These are phyloP conservation scores for Amyloporia xantha DNA, from an alignment of 768 basidiomycete genomes.

Conservation along the genomic window DNA sequence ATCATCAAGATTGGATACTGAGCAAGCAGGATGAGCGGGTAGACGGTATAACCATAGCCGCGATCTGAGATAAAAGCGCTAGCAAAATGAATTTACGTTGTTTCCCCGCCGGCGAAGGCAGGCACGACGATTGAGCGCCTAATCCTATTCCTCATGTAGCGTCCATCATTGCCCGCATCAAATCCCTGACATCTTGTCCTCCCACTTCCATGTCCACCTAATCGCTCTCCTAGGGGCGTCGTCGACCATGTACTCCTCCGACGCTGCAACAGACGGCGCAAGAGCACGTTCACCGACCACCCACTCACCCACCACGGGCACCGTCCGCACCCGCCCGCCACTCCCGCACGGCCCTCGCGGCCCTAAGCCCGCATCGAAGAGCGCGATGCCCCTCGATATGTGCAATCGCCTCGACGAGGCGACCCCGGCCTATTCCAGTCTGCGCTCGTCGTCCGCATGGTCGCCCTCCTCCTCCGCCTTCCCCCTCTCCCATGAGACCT, in stretches of 20 bases:
- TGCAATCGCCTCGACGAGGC: conserved; percentile 13
- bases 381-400: conserved; percentile 14
- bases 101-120: too few relatives aligned
- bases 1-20: too few relatives aligned
- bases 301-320: conserved; percentile 7
- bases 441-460: conserved; percentile 6
- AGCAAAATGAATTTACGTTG: background rate
- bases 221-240: background rate
- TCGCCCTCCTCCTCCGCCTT: conserved; percentile 6
- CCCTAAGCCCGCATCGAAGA: conserved; percentile 14
- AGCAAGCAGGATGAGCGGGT: background rate
- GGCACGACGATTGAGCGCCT: background rate
- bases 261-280: background rate
- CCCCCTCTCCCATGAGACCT: background rate
- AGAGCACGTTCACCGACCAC: background rate
- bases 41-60: background rate
- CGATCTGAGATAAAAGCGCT: background rate
- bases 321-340: conserved; percentile 10
- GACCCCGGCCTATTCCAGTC: conserved; percentile 5
- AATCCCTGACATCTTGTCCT: background rate
- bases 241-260: background rate
- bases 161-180: conserved; percentile 1
- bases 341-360: conserved; percentile 17
- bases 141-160: background rate
- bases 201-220: conserved; percentile 3